Percentiles rank a stretch among this genome's conserved stretches.
Conservation (phyloP, 371 early-diverging fungal genomes). For the Globomyces sp. region DNA sequence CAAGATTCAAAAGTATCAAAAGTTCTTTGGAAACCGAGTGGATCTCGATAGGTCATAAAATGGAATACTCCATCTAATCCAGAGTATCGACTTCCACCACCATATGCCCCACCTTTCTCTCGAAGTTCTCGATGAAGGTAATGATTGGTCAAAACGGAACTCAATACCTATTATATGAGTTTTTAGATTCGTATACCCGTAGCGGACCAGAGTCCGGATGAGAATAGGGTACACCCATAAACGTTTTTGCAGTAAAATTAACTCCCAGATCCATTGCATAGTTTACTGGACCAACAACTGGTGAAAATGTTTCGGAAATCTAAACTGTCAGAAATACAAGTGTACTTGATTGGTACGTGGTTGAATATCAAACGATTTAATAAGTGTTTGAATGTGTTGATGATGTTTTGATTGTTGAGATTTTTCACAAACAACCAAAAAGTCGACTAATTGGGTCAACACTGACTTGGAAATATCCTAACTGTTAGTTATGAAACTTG, state of each 20-base stretch:
- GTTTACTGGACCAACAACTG: background rate
- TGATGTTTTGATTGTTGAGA: too few species aligned
- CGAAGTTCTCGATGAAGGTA: slow-evolving; percentile 92
- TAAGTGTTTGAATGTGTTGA: too few species aligned
- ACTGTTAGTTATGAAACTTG: too few species aligned
- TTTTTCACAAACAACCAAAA: too few species aligned
- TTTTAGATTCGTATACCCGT: too few species aligned
- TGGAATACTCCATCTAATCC: slow-evolving; percentile 76
- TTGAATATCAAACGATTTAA: too few species aligned
- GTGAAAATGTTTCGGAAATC: too few species aligned
- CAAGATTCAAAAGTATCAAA: slow-evolving; percentile 59
- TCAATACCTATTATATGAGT: slow-evolving; percentile 51
- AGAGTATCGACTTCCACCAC: slow-evolving; percentile 79
- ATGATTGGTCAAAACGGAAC: slow-evolving; percentile 77
- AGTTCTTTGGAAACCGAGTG: slow-evolving; percentile 67
- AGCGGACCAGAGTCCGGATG: slow-evolving; percentile 72
- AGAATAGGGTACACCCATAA: slow-evolving; percentile 78
- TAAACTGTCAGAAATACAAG: too few species aligned
- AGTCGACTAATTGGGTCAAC: too few species aligned
- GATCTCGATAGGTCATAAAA: slow-evolving; percentile 93
- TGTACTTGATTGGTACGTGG: too few species aligned
- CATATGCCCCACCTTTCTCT: slow-evolving; percentile 96
- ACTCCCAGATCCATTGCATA: slow-evolving; percentile 36
- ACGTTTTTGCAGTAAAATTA: slow-evolving; percentile 75
- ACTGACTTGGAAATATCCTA: too few species aligned